A percentile compares a stretch with the other conserved stretches of the same genome.
phyloP scores from a whole-genome alignment of 2,329 filamentous ascomycete genomes.

The Berkeleyomyces basicola region DNA sequence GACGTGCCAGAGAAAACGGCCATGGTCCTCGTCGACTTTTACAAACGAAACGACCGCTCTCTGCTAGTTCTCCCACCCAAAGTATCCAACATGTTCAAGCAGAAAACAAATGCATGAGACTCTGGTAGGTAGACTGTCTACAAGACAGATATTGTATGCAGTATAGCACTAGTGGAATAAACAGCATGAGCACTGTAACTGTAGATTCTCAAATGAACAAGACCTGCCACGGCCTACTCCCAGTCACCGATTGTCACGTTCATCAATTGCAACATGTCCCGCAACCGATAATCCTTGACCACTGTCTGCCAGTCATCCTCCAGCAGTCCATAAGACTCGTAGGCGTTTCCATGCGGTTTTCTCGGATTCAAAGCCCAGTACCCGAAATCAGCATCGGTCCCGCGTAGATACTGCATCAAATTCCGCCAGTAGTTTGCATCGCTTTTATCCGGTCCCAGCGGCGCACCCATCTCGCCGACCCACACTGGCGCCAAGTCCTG shows the following conservation, averaged over 20 bases:
- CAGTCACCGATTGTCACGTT: conserved; percentile 15
- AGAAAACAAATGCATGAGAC: conserved; percentile 24
- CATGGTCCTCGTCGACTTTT: conserved; percentile 73
- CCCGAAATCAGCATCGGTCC: conserved; percentile 46
- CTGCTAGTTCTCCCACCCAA: conserved; percentile 80
- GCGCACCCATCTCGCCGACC: conserved; percentile 51
- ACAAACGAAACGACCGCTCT: conserved; percentile 75
- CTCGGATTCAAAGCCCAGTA: conserved; percentile 56
- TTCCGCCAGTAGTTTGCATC: conserved; percentile 51
- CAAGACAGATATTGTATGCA: neutral
- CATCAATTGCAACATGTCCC: conserved; percentile 42
- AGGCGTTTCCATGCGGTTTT: conserved; percentile 40
- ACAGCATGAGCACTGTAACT: neutral
- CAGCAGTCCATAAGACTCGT: conserved; percentile 45
- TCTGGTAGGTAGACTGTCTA: neutral
- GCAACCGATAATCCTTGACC: conserved; percentile 44
- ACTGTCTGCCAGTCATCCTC: conserved; percentile 48
- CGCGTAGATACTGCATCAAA: conserved; percentile 40
- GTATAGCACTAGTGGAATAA: neutral
- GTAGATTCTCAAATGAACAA: neutral
- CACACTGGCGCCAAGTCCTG: conserved; percentile 38
- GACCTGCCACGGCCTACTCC: neutral
- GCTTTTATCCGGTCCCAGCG: conserved; percentile 33
- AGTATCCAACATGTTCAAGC: conserved; percentile 55
- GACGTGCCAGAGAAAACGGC: conserved; percentile 86